A percentile compares a stretch with the other conserved stretches of the same genome.
These are phyloP conservation scores for Globisporangium apiculatum DNA, from an alignment of 352 stramenopile species.

Conservation along the genomic window DNA sequence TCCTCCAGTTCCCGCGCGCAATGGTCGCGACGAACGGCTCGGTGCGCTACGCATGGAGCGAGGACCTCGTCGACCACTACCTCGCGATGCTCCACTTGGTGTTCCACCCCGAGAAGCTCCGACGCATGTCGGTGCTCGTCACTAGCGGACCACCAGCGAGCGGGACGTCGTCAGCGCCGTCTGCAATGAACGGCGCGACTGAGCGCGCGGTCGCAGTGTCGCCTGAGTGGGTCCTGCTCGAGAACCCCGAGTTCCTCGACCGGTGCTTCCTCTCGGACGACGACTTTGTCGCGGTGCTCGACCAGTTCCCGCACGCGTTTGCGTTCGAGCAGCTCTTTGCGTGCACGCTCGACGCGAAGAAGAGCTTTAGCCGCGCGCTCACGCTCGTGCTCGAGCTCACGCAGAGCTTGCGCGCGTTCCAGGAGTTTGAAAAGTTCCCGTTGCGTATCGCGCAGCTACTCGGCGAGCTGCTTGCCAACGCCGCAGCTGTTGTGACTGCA, in stretches of 20 bases:
- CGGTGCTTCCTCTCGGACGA: slow-evolving; percentile 77
- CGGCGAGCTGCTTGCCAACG: slow-evolving; percentile 50
- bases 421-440: slow-evolving; percentile 80
- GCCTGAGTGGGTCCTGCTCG: slow-evolving; percentile 74
- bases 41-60: slow-evolving; percentile 57
- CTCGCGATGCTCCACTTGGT: slow-evolving; percentile 82
- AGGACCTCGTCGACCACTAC: slow-evolving; percentile 81
- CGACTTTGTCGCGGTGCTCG: slow-evolving; percentile 76
- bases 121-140: slow-evolving; percentile 59
- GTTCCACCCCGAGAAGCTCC: slow-evolving; percentile 80
- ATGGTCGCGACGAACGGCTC: slow-evolving; percentile 51
- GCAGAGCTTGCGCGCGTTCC: slow-evolving; percentile 55
- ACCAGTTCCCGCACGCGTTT: slow-evolving; percentile 83
- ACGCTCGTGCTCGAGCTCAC: slow-evolving; percentile 74
- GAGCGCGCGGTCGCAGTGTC: slow-evolving; percentile 26
- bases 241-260: slow-evolving; percentile 78
- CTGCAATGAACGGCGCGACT: slow-evolving; percentile 18
- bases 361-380: slow-evolving; percentile 67
- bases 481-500: slow-evolving; percentile 35
- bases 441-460: slow-evolving; percentile 62
- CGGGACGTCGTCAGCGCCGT: slow-evolving; percentile 1
- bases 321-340: slow-evolving; percentile 70
- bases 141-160: slow-evolving; percentile 44
- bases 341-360: slow-evolving; percentile 68
- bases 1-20: slow-evolving; percentile 73